Base-by-base conservation (phyloP, 2,329 filamentous ascomycete genomes). In the Celoporthe dispersa region DNA sequence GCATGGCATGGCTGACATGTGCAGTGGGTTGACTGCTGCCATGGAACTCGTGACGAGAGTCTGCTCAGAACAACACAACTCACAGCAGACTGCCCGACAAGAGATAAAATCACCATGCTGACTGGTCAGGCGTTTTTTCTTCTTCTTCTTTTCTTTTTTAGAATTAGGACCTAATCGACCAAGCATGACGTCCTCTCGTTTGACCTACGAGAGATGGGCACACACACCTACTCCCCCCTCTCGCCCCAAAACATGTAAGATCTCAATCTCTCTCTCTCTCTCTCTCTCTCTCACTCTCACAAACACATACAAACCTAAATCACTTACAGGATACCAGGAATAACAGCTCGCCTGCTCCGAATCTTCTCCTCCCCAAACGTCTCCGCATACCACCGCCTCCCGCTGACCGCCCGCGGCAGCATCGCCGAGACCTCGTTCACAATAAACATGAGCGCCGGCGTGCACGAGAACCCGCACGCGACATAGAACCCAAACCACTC, bases 401-500 rank as follows among this genome's bases (percentile, higher is more conserved):
- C 95, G 73, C 89, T 88, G 66, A 96, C 82, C 22, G 96, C 94
- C 76, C 96, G 86, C 14, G 96, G 95, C 72, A 97, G 79, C 95
- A 98, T 99, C 11, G 92, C 91, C n/a, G 90, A 82, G 65, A 99
- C 82, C 81, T 97, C 94, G 78, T 98, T 98, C 63, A 97, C 73
- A 60, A 97, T 76, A 78, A 98, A 98, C 65, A 87, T 87, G 76
- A 94, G 84, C 33, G 94, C 95, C 0, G 96, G 95, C 63, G 88
- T 82, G 77, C 91, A 93, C 5, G 82, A 80, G 81, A 84, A 87
- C 1, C 90, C 90, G 69, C 90, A 87, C 74, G 92, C 87, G 79
- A 97, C 87, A 84, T 91, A 94, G 79, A 94, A 99, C 0, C 96
- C 96, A 3, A 87, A 80, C 96, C 96, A 99, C 84, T 99, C 96